Evolutionary conservation across 2,329 filamentous ascomycete species (phyloP).

Genomic region (Aspergillus puulaauensis): DNA sequence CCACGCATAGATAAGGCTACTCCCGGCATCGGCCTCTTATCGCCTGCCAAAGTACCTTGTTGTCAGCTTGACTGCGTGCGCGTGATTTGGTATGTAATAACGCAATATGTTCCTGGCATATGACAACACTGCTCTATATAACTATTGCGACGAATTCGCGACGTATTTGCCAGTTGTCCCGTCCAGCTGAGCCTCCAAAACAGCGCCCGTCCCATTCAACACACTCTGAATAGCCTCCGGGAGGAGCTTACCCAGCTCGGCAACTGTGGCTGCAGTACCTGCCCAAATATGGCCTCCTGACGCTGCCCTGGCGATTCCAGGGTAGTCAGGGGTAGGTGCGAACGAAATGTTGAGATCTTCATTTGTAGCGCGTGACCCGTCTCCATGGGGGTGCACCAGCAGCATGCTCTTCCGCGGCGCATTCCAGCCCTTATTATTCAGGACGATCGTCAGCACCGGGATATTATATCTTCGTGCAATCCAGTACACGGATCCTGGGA

Average conservation of each 20-base stretch:
- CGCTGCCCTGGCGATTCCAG: conserved; percentile 67
- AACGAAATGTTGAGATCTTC: conserved; percentile 68
- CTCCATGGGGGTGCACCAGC: conserved; percentile 65
- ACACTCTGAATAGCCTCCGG: too few species aligned
- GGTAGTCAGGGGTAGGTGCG: conserved; percentile 64
- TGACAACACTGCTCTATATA: too few species aligned
- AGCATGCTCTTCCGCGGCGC: conserved; percentile 61
- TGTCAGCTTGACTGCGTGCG: too few species aligned
- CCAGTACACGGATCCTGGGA: conserved; percentile 68
- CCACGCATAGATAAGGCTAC: conserved; percentile 38
- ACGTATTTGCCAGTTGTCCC: conserved; percentile 56
- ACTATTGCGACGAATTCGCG: conserved; percentile 10
- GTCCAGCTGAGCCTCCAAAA: conserved; percentile 61
- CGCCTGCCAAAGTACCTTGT: not conserved
- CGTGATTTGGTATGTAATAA: not conserved
- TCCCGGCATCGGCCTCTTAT: conserved; percentile 31
- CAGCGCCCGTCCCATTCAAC: conserved; percentile 59
- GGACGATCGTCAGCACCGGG: conserved; percentile 64
- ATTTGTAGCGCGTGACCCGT: conserved; percentile 61
- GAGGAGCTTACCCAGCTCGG: too few species aligned
- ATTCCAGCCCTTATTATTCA: conserved; percentile 73
- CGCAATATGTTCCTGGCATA: not conserved
- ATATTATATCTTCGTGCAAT: conserved; percentile 66
- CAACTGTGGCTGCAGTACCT: too few species aligned
- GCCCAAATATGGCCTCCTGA: conserved; percentile 54